Percentiles rank a stretch among this genome's conserved stretches.
Evolutionary conservation across 2,329 filamentous ascomycete genomes (phyloP).

Genomic region (Lachnellula cervina): DNA sequence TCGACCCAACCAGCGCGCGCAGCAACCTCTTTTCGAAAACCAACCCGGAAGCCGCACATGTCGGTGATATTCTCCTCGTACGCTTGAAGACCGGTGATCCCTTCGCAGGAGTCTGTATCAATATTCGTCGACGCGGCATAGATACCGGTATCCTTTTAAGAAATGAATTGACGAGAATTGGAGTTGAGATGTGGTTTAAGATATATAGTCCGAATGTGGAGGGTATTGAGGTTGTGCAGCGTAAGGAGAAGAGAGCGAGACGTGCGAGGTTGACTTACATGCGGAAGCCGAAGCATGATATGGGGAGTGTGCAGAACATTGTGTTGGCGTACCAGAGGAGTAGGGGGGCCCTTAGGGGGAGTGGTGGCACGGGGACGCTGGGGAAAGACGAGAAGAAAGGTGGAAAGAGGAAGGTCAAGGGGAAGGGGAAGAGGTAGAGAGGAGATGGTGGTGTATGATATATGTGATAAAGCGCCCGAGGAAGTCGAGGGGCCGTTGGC

Average conservation of each 20-base stretch:
- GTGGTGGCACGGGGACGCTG: constrained; percentile 21
- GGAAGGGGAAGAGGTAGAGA: neutral
- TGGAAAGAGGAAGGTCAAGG: neutral
- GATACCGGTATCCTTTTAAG: constrained; percentile 85
- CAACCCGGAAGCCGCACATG: constrained; percentile 73
- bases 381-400: constrained; percentile 13
- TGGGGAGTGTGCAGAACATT: constrained; percentile 77
- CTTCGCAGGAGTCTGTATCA: constrained; percentile 83
- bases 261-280: constrained; percentile 88
- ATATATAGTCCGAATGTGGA: constrained; percentile 85
- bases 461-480: neutral
- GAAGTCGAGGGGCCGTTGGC: neutral
- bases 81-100: constrained; percentile 81
- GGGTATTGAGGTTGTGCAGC: constrained; percentile 90
- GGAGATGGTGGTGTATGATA: neutral
- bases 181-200: constrained; percentile 98
- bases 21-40: constrained; percentile 72
- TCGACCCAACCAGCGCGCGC: constrained; percentile 82
- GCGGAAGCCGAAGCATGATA: constrained; percentile 81
- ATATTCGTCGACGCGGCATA: constrained; percentile 79
- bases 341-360: constrained; percentile 40
- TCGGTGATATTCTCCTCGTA: constrained; percentile 88
- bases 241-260: constrained; percentile 76
- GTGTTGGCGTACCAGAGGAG: constrained; percentile 61
- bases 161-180: constrained; percentile 78